Evolutionary conservation across 108 stramenopile species (phyloP), one percentile per base, ranked within the genome.

Genomic region (Skeletonema menzelii): DNA sequence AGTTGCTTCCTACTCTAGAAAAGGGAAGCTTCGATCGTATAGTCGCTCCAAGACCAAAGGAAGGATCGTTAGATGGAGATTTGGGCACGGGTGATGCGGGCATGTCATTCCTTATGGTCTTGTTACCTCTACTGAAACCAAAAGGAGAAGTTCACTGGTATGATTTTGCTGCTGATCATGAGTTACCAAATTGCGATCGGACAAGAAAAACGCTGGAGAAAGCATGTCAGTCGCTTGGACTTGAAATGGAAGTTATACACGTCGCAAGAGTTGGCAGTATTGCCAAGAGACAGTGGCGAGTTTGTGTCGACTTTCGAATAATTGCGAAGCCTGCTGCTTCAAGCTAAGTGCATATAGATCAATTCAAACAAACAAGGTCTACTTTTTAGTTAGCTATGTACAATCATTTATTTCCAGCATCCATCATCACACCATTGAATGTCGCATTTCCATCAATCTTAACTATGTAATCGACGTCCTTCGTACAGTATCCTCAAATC

Each of bases 101-200:
- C 14, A 67, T 69, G 40, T 17, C 47, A 47, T 93, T 91, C 49
- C 67, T 95, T 34, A 34, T 79, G 44, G 82, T 67, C 6, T 69
- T 95, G 65, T 46, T 95, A 32, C 89, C 88, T 26, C 63, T 88
- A 22, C 46, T 95, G 64, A 91, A 88, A 44, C 49, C 53, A 30
- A 81, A 87, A 44, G 92, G 89, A 27, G 92, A 91, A 68, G 83
- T 84, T 38, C 92, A 93, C 64, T 93, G 92, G 92, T 93, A 91
- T 74, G 92, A 93, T 46, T 93, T 93, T 82, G 84, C 79, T 4
- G 92, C 92, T 15, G 90, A 93, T 81, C 83, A 86, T 63, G 89
- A 95, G 75, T 60, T 85, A 37, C 90, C 91, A 2, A 53, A 61
- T 1, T 93, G 91, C 66, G 53, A 79, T 28, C 76, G 94, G 32